A percentile compares a stretch with the other conserved stretches of the same genome.
These are phyloP conservation scores for Microsporum ferrugineum DNA, from an alignment of 2,329 filamentous ascomycete genomes.

Conservation along the genomic window DNA sequence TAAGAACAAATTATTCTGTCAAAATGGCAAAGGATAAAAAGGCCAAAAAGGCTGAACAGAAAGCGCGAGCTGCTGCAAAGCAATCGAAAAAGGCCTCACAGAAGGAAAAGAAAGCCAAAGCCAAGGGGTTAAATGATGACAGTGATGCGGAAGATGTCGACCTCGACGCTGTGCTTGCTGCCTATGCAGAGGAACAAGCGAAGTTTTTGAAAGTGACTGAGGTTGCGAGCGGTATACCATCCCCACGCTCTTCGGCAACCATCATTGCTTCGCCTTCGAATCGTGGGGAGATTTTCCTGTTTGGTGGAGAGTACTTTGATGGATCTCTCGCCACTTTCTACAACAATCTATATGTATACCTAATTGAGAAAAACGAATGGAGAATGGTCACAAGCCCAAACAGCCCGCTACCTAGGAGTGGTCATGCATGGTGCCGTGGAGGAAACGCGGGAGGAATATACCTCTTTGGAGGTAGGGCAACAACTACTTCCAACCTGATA, in stretches of 20 bases:
- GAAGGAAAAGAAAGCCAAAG: slow-evolving; percentile 69
- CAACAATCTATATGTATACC: slow-evolving; percentile 56
- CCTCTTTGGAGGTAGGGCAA: slow-evolving; percentile 59
- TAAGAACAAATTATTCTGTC: neutral
- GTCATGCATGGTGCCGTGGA: slow-evolving; percentile 88
- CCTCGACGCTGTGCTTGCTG: slow-evolving; percentile 81
- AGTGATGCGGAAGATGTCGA: slow-evolving; percentile 89
- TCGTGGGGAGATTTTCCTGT: slow-evolving; percentile 77
- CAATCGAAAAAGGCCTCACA: slow-evolving; percentile 69
- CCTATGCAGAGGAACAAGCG: slow-evolving; percentile 87
- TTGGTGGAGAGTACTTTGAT: slow-evolving; percentile 93
- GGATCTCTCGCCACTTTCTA: slow-evolving; percentile 67
- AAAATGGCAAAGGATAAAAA: slow-evolving; percentile 47
- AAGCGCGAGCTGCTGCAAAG: slow-evolving; percentile 53
- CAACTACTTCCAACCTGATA: neutral
- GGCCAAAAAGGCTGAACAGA: slow-evolving; percentile 45
- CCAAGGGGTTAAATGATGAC: slow-evolving; percentile 56
- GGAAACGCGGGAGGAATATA: slow-evolving; percentile 79
- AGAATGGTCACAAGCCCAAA: slow-evolving; percentile 82
- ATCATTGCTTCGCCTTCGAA: slow-evolving; percentile 77
- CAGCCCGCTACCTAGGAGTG: slow-evolving; percentile 75
- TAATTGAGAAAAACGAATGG: slow-evolving; percentile 83
- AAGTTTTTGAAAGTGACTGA: slow-evolving; percentile 92
- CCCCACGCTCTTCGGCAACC: slow-evolving; percentile 66
- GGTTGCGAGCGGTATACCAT: slow-evolving; percentile 58